Evolutionary conservation across 495 filamentous ascomycete genomes (phyloP), one percentile per base, ranked within the genome.

Genomic region (Aspergillus taichungensis): DNA sequence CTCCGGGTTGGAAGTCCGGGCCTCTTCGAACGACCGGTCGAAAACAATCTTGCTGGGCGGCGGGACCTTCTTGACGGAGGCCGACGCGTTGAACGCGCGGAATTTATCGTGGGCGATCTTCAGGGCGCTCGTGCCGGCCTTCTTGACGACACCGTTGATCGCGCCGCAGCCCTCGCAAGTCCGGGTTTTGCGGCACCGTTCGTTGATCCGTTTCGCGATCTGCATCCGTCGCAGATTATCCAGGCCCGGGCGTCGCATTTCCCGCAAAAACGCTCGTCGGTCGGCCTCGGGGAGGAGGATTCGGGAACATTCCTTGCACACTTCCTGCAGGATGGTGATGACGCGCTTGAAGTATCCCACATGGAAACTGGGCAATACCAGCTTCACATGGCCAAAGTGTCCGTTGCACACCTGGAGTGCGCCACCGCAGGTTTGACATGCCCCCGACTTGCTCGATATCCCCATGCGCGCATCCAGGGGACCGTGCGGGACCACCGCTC

Each of bases 61-160:
- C 0, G 84, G 72, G 9, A 80, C 64, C 67, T 97, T 98, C 58
- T 84, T 87, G 47, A 79, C 77, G 0, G 92, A 83, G 0, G 83
- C 88, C 5, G 90, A 96, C 43, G 77, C 76, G 55, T 91, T 94
- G 71, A 80, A 97, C 5, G 82, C 73, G 37, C 84, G 77, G 60
- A 88, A 98, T 56, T 88, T 89, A 65, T 95, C 87, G 61, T 98
- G 92, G n/a, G 84, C 78, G 34, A 98, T 80, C 62, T 95, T 97
- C 42, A 97, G 71, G 24, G 87, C 82, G 55, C 78, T 77, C 0
- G 69, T 66, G 35, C 86, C 82, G 30, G 84, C 74, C 64, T 95
- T 95, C 56, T 88, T 85, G 41, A 97, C 87, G 42, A 85, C 79
- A 37, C 92, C 92, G 57, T 98, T 95, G 42, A 91, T 65, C 1